These are phyloP conservation scores for Mrakia gelida DNA, from an alignment of 768 basidiomycete species.

Conservation along the genomic window DNA sequence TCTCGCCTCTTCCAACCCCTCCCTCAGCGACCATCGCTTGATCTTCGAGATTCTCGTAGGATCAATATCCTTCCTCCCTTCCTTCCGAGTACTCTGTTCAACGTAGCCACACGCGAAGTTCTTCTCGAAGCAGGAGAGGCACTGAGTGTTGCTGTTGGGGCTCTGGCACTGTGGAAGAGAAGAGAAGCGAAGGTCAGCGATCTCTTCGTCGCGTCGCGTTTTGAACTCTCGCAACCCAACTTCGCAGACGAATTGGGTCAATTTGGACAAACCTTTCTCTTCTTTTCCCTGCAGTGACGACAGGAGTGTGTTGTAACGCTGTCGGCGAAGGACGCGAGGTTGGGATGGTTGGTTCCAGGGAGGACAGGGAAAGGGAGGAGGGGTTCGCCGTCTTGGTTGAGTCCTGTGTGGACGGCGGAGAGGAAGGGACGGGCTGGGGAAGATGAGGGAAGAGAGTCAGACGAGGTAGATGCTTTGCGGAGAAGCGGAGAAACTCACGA, in stretches of 20 bases:
- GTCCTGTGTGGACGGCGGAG: neutral
- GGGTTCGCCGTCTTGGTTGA: neutral
- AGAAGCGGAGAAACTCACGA: neutral
- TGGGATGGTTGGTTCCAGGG: neutral
- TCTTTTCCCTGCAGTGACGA: neutral
- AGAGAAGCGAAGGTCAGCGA: neutral
- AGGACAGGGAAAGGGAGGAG: constrained; percentile 2
- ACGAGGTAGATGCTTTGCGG: too few relatives aligned
- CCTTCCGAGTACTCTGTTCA: neutral
- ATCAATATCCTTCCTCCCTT: neutral
- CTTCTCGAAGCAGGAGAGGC: neutral
- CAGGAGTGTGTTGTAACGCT: neutral
- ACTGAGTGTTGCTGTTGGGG: neutral
- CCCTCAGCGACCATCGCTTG: neutral
- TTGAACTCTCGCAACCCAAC: too few relatives aligned
- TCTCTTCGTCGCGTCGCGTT: neutral
- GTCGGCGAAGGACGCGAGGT: neutral
- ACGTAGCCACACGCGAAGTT: neutral
- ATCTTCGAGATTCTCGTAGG: neutral
- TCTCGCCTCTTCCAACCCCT: neutral
- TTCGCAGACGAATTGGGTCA: neutral
- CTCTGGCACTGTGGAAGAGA: neutral
- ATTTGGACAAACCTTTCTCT: neutral
- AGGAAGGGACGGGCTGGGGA: neutral
- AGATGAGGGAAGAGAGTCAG: neutral